Conservation (phyloP, 805 yeast species). For the Nakazawaea wickerhamii region DNA sequence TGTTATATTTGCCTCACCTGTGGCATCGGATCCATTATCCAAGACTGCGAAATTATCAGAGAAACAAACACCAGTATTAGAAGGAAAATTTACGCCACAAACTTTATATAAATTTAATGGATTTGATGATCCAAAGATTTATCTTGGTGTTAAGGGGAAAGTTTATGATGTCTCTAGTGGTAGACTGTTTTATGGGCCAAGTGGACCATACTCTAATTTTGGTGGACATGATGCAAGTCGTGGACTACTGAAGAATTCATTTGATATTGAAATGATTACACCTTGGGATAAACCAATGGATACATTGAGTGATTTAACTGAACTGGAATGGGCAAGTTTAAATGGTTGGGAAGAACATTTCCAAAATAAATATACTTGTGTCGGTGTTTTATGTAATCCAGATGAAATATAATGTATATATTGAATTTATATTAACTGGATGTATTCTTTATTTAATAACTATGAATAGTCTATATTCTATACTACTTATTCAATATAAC, state of each 20-base stretch:
- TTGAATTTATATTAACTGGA: not conserved
- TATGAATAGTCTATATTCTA: no score
- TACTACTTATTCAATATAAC: no score
- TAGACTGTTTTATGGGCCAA: constrained; percentile 87
- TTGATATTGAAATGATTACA: constrained; percentile 59
- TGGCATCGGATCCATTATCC: not conserved
- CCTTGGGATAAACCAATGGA: constrained; percentile 78
- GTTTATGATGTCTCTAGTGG: constrained; percentile 83
- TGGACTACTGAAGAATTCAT: constrained; percentile 85
- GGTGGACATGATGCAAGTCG: constrained; percentile 96
- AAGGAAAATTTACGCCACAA: constrained; percentile 61
- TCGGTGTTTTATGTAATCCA: constrained; percentile 62
- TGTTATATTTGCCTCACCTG: not conserved
- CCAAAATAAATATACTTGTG: constrained; percentile 70
- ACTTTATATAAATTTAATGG: constrained; percentile 78
- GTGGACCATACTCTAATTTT: constrained; percentile 90
- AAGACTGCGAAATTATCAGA: not conserved
- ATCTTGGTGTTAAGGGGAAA: constrained; percentile 77
- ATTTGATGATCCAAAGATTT: constrained; percentile 69
- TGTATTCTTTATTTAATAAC: no score
- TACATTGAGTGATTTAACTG: constrained; percentile 51
- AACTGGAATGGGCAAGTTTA: constrained; percentile 59
- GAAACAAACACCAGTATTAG: constrained; percentile 22
- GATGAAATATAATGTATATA: not conserved
- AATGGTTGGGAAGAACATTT: constrained; percentile 86